Evolutionary conservation across 176 grass and related monocot species (phyloP), one percentile per base, ranked within the genome.

Genomic region (Ananas comosus): DNA sequence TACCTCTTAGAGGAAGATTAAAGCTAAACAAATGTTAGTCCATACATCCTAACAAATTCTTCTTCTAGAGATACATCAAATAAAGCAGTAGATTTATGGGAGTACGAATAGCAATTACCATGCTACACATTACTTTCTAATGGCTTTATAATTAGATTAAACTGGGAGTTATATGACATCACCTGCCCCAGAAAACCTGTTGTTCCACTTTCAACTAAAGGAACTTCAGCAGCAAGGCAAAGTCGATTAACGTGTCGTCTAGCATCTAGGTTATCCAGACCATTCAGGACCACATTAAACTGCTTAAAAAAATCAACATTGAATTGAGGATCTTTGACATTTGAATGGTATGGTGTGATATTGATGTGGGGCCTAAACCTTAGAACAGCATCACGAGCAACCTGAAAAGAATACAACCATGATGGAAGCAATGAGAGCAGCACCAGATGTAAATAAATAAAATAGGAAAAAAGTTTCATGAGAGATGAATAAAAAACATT

Each of bases 141-240:
- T 42, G 4, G 33, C 33, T 42, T 42, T 28, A 49, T 59, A 47
- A 56, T 19, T 51, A 19, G 22, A n/a, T 17, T 29, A 14, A 64
- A 28, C 13, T 42, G 11, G 58, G 19, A n/a, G 33, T 48, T 2
- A 53, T 22, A 24, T 64, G 21, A 51, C 49, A 53, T 81, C 67
- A 99, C 95, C 95, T 99, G 95, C 72, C 95, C 95, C 64, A 99
- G 77, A 80, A 99, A 99, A 12, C 95, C 95, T 59, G 95, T 99
- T 3, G 95, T 94, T 22, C 95, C 95, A 86, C 95, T 99, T 86
- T 99, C 95, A 58, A 99, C 85, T 70, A 99, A 85, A 52, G 95
- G 95, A 73, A 99, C 84, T 77, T 94, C 90, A 80, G 89, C 95
- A 84, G 95, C 90, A 65, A 99, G 87, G 82, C 90, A 94, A 67